Base-by-base conservation (phyloP, 2,329 filamentous ascomycete genomes). In the Fusarium euwallaceae region DNA sequence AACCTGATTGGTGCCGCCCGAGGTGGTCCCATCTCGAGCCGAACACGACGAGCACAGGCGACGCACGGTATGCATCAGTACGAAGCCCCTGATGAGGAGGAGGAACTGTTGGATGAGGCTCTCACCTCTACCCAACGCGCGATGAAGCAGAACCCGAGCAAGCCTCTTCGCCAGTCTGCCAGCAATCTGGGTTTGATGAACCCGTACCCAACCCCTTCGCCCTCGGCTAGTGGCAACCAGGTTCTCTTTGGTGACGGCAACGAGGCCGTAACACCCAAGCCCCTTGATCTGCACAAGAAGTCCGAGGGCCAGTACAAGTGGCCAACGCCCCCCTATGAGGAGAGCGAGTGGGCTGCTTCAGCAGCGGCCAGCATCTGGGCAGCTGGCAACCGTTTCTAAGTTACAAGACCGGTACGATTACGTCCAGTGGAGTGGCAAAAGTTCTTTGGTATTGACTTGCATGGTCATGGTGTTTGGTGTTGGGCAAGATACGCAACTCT, bases 241-340 rank as follows among this genome's bases (percentile, higher is more conserved):
- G 88, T 93, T 32, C 88, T 93, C 32, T 97, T 96, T 81, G 90
- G 90, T n/a, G 90, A 92, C 39, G 87, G 88, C 29, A 87, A 89
- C 39, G 89, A 92, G 79, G 86, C 86, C 1, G 83, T 92, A 37
- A 89, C 92, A 2, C 90, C 92, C 10, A 94, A 93, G 82, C 93
- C 94, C 12, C 83, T 95, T 73, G 89, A 94, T 75, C 91, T 94
- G 64, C 87, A 88, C 79, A 90, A 91, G 80, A 88, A 89, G 86
- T 79, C 85, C 1, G 81, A 83, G 14, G 84, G 78, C 22, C 85
- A 89, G 72, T 86, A 89, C 78, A 97, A 98, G 84, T 98, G 95
- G 93, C 96, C 95, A 4, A 98, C 97, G 17, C 97, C 97, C 24
- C 96, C 97, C 4, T 98, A 98, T 77, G 95, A 98, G 80, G 95